These are phyloP conservation scores for Ustilago bromivora DNA, from an alignment of 1,284 basidiomycete species.

Conservation along the genomic window DNA sequence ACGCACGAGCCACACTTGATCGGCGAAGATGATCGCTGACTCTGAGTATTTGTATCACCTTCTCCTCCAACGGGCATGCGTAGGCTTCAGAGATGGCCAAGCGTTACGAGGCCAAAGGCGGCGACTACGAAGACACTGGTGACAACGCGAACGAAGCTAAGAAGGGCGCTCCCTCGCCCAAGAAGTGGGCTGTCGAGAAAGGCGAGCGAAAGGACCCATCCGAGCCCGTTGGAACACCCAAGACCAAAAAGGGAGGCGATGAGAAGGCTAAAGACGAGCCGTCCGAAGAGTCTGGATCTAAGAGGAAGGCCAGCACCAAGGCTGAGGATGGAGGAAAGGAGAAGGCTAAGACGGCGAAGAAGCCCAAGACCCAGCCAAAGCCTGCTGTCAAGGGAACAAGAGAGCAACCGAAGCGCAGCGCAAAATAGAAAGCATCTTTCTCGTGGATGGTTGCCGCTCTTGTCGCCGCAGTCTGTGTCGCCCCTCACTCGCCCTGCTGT, in stretches of 20 bases:
- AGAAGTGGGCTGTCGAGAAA: conserved; percentile 61
- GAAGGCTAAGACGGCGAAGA: conserved; percentile 7
- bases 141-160: conserved; percentile 71
- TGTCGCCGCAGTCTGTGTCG: neutral
- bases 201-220: conserved; percentile 49
- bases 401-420: conserved; percentile 44
- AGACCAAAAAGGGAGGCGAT: conserved; percentile 19
- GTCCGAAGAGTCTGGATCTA: conserved; percentile 15
- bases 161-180: conserved; percentile 70
- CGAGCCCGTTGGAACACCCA: conserved; percentile 32
- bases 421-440: conserved; percentile 20
- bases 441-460: neutral
- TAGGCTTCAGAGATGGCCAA: conserved; percentile 69
- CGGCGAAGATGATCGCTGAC: neutral
- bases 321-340: conserved; percentile 4
- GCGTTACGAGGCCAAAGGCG: conserved; percentile 71
- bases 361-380: conserved; percentile 27
- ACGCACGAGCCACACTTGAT: too few relatives aligned
- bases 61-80: too few relatives aligned
- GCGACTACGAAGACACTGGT: conserved; percentile 70
- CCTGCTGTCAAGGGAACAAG: conserved; percentile 32
- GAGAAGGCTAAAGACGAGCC: conserved; percentile 16
- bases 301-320: conserved; percentile 35
- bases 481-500: neutral
- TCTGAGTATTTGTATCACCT: neutral